Evolutionary conservation across 306 rosid species (phyloP), one percentile per base, ranked within the genome.

Genomic region (Casuarina cunninghamiana): DNA sequence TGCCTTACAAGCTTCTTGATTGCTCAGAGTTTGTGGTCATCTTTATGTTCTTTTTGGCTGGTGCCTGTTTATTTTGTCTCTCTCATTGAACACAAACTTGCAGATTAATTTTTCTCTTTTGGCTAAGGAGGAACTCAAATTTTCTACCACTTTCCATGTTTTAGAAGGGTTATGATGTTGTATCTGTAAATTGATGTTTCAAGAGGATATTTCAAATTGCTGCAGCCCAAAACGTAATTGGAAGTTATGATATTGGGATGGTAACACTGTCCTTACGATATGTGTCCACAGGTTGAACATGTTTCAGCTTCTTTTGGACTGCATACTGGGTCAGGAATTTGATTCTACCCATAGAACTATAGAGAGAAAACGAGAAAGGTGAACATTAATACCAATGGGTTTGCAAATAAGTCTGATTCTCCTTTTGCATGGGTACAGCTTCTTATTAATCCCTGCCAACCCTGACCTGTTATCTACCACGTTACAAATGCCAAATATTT

Each of bases 261-360:
- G 44, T 6, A 13, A 5, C 43, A 62, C 37, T 44, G 37, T 62
- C 69, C 44, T 62, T 44, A 37, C 13, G 69, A 62, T 62, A 62
- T 62, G 37, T 44, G 49, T 69, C 44, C 13, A 19, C 10, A 45
- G 45, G 35, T 19, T 21, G 49, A 69, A 44, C 51, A 69, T 17
- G 53, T 21, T 43, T 21, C 73, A n/a, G 72, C 51, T 69, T 69
- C 37, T 66, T 80, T 61, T 65, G 61, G 8, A 71, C 55, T 67
- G 71, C 39, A 55, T 19, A 51, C 37, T 32, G 73, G 71, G 37
- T 37, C 44, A 37, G 69, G 69, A 62, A 62, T 37, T 37, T 62
- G 69, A 62, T 62, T 62, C 69, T 62, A 12, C 69, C 43, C 43
- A 35, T 62, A 13, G 19, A 37, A 62, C 12, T n/a, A 13, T 8